Evolutionary conservation across 2,329 filamentous ascomycete genomes (phyloP), one percentile per base, ranked within the genome.

Genomic region (Hymenoscyphus albidus): DNA sequence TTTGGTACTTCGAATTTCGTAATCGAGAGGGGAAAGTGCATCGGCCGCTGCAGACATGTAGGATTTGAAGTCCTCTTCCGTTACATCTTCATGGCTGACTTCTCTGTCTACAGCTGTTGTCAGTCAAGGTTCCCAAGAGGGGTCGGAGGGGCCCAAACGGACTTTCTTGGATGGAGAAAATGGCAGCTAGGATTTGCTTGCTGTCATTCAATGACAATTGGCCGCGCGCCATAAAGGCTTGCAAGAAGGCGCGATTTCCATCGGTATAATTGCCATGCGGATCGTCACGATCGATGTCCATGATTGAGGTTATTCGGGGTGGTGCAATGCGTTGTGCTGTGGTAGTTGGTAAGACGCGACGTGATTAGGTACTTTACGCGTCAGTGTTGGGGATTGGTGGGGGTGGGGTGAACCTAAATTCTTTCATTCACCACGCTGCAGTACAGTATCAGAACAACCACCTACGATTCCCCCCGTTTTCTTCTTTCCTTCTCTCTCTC

Each of bases 231-330:
- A 97, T 83, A 70, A 99, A 88, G 59, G 91, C 91, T 78, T 99
- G 95, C 0, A 98, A 82, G 74, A 99, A 97, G 9, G 94, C 93
- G 64, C 92, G 89, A 76, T 97, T 91, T 67, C 83, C 83, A 74
- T 96, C 81, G 63, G 73, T 65, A 42, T 75, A 75, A 32, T 69
- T 58, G 2, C 32, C 65, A 55, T 48, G 31, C 10, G 48, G 60
- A 39, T 69, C 65, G 55, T 59, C 65, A 32, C 16, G 58, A 40
- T 68, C 67, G 12, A 67, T 61, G 35, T 64, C 62, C 57, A 64
- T 68, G 7, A 18, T 67, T n/a, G 48, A 59, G 51, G 39, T 35
- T 56, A 22, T 18, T 58, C 42, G 3, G 58, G 9, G 22, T 27
- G 58, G 10, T 16, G 38, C 2, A 18, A 39, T 31, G 27, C 51